Conservation (phyloP, 2,329 filamentous ascomycete genomes). For the Ophiosphaerella korrae region DNA sequence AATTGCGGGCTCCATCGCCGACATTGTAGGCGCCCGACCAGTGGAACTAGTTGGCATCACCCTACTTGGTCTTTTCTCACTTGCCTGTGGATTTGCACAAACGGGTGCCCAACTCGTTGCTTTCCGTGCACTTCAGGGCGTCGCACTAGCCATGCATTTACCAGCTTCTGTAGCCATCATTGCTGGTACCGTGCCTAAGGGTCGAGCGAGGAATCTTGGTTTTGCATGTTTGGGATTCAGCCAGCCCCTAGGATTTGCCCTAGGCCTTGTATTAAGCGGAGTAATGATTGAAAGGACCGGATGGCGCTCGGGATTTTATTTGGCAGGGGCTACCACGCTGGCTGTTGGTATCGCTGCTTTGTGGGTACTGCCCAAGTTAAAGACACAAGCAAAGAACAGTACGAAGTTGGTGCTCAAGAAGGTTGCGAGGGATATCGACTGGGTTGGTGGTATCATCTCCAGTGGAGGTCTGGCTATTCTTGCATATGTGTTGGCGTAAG, state of each 20-base stretch:
- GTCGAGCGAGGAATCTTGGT: slow-evolving; percentile 38
- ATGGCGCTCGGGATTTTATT: slow-evolving; percentile 57
- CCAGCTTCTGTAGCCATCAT: slow-evolving; percentile 56
- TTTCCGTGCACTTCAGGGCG: slow-evolving; percentile 55
- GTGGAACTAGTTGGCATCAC: slow-evolving; percentile 53
- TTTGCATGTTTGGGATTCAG: slow-evolving; percentile 52
- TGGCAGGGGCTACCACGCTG: slow-evolving; percentile 39
- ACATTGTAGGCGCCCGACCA: slow-evolving; percentile 54
- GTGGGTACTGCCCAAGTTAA: slow-evolving; percentile 29
- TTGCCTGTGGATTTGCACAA: slow-evolving; percentile 53
- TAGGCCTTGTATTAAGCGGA: slow-evolving; percentile 58
- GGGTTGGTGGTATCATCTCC: slow-evolving; percentile 34
- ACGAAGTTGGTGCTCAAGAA: slow-evolving; percentile 9
- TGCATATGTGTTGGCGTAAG: slow-evolving; percentile 34
- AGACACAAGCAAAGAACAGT: slow-evolving; percentile 5
- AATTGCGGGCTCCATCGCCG: slow-evolving; percentile 57
- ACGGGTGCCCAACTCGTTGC: slow-evolving; percentile 52
- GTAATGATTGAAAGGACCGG: slow-evolving; percentile 54
- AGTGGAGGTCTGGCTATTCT: slow-evolving; percentile 29
- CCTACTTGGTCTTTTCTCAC: slow-evolving; percentile 50
- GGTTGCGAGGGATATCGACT: slow-evolving; percentile 32
- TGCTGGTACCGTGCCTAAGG: slow-evolving; percentile 30
- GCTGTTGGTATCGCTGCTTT: slow-evolving; percentile 43
- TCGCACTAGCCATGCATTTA: slow-evolving; percentile 54
- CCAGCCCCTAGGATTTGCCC: slow-evolving; percentile 56